Evolutionary conservation across 306 rosid species (phyloP).

Genomic region (Argentina anserina): DNA sequence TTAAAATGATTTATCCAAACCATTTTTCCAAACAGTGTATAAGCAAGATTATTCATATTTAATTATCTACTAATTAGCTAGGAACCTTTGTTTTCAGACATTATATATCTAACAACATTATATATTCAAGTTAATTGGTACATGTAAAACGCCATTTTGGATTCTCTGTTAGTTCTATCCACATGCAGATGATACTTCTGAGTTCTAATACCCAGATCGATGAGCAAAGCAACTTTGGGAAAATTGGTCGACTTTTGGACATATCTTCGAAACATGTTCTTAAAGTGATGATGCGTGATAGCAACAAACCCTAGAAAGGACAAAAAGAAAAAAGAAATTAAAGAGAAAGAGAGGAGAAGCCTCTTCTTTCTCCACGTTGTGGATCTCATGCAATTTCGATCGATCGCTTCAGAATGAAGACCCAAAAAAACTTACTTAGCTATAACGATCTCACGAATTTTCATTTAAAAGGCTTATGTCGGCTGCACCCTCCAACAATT

Average conservation of each 20-base stretch:
- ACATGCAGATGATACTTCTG: neutral
- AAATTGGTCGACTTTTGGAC: constrained; percentile 8
- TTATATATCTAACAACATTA: too few relatives aligned
- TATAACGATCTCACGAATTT: neutral
- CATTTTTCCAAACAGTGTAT: too few relatives aligned
- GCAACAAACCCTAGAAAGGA: neutral
- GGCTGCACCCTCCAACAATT: neutral
- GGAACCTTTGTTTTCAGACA: too few relatives aligned
- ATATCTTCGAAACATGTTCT: neutral
- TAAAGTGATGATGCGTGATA: neutral
- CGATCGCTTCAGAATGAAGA: neutral
- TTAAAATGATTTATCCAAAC: too few relatives aligned
- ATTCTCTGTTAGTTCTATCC: too few relatives aligned
- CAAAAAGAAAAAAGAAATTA: neutral
- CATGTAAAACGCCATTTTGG: too few relatives aligned
- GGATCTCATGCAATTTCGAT: neutral
- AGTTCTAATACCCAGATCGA: neutral
- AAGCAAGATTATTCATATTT: too few relatives aligned
- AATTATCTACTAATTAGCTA: too few relatives aligned
- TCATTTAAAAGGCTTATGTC: neutral
- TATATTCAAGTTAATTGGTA: too few relatives aligned
- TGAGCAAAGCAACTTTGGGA: neutral
- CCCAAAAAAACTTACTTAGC: neutral
- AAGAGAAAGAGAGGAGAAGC: neutral
- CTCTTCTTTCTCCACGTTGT: neutral